Percentiles rank a stretch among this genome's conserved stretches.
phyloP scores from a whole-genome alignment of 495 filamentous ascomycete genomes.

The Tuber calosporum region DNA sequence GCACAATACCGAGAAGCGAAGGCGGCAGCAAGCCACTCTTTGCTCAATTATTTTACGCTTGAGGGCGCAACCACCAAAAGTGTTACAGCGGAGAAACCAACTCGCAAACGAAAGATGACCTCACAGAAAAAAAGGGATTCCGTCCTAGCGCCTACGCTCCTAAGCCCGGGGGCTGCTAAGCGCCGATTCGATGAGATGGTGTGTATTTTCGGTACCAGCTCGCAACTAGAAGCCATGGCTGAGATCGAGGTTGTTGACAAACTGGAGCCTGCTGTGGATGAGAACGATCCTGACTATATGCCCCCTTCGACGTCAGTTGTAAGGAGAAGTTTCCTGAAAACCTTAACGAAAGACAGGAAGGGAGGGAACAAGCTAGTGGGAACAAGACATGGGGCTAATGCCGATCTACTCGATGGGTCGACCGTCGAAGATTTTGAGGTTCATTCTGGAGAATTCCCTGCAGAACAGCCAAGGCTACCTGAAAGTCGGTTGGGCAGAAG shows the following conservation, averaged over 20 bases:
- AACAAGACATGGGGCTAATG: constrained; percentile 8
- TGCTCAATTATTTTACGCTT: constrained; percentile 43
- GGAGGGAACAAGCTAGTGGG: constrained; percentile 1
- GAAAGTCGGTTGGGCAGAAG: constrained; percentile 12
- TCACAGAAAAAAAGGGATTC: constrained; percentile 46
- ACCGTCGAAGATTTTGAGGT: background rate
- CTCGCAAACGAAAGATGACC: constrained; percentile 33
- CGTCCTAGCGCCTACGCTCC: constrained; percentile 48
- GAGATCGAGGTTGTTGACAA: constrained; percentile 60
- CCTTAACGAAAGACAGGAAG: constrained; percentile 39
- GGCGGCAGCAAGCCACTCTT: constrained; percentile 32
- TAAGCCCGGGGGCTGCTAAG: constrained; percentile 66
- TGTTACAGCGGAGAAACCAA: constrained; percentile 8
- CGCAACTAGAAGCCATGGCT: constrained; percentile 72
- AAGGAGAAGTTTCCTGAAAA: constrained; percentile 40
- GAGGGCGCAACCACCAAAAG: constrained; percentile 18
- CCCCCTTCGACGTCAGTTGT: constrained; percentile 23
- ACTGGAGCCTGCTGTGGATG: constrained; percentile 23
- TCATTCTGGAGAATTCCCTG: constrained; percentile 6
- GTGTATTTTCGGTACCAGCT: constrained; percentile 86
- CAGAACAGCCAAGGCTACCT: constrained; percentile 4
- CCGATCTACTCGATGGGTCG: background rate
- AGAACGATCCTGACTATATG: constrained; percentile 34
- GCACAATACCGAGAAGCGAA: constrained; percentile 57
- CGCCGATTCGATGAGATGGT: constrained; percentile 65